Evolutionary conservation across 768 basidiomycete species (phyloP).

Genomic region (Agaricus blazei): DNA sequence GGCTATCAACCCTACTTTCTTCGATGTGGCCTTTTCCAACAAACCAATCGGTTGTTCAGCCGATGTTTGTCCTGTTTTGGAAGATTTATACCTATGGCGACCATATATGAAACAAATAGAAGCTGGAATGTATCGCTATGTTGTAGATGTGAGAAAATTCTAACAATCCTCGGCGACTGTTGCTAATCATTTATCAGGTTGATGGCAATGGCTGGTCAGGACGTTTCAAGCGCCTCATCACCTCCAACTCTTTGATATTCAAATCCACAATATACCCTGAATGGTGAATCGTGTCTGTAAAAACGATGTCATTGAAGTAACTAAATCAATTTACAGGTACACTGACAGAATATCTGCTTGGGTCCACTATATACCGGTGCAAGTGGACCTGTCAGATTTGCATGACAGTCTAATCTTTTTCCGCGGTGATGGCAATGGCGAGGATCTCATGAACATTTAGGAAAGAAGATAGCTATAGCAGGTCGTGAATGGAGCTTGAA

Average conservation of each 20-base stretch:
- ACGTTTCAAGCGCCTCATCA: constrained; percentile 63
- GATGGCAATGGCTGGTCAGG: constrained; percentile 68
- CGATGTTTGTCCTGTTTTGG: constrained; percentile 37
- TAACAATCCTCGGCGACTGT: background rate
- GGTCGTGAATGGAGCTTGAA: constrained; percentile 47
- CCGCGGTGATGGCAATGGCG: constrained; percentile 48
- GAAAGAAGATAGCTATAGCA: constrained; percentile 35
- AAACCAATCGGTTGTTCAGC: constrained; percentile 35
- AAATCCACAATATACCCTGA: constrained; percentile 73
- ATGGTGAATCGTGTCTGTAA: constrained; percentile 37
- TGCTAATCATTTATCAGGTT: constrained; percentile 26
- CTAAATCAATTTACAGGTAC: constrained; percentile 34
- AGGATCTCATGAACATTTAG: constrained; percentile 54
- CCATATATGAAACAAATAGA: constrained; percentile 36
- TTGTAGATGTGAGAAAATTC: constrained; percentile 43
- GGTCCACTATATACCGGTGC: constrained; percentile 71
- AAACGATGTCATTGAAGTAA: background rate
- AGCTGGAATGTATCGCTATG: constrained; percentile 57
- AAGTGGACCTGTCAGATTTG: constrained; percentile 57
- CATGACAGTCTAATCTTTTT: constrained; percentile 73
- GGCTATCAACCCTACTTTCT: constrained; percentile 45
- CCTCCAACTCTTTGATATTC: constrained; percentile 58
- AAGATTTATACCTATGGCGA: constrained; percentile 45
- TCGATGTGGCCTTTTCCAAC: constrained; percentile 58
- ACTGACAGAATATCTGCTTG: constrained; percentile 56